Conservation (phyloP, 192 early-diverging fungal species). For the Nowakowskiella sp. region DNA sequence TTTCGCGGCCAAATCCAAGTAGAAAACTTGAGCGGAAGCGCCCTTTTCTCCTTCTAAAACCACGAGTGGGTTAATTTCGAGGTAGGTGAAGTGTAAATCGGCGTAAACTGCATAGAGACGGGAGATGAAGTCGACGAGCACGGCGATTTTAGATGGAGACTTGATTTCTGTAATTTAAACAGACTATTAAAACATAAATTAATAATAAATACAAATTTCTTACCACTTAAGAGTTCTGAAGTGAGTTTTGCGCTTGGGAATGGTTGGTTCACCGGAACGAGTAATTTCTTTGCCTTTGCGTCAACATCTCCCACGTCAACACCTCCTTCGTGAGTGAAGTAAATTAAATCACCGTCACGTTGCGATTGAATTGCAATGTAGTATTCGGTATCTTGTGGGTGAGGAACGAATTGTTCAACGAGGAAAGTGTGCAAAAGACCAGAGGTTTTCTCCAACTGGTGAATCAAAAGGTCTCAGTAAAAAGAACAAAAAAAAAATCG, state of each 20-base stretch:
- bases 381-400: conserved; percentile 87
- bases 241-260: conserved; percentile 67
- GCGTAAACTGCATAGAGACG: conserved; percentile 92
- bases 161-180: conserved; percentile 48
- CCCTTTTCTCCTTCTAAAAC: conserved; percentile 64
- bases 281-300: conserved; percentile 84
- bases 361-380: conserved; percentile 95
- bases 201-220: too few species aligned
- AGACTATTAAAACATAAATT: too few species aligned
- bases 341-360: conserved; percentile 91
- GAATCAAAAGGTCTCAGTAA: not conserved
- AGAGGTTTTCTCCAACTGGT: conserved; percentile 68
- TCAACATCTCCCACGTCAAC: conserved; percentile 98
- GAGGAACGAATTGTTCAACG: conserved; percentile 90
- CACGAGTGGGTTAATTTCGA: conserved; percentile 99
- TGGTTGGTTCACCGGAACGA: conserved; percentile 68
- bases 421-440: conserved; percentile 92
- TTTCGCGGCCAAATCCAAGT: conserved; percentile 95
- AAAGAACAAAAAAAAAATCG: not conserved
- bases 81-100: conserved; percentile 96
- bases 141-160: conserved; percentile 53
- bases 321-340: conserved; percentile 98
- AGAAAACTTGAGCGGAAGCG: conserved; percentile 65
- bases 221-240: conserved; percentile 52
- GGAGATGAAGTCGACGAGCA: conserved; percentile 83